These are phyloP conservation scores for Trypanosoma scelopori DNA, from an alignment of 208 protist species.

Conservation along the genomic window DNA sequence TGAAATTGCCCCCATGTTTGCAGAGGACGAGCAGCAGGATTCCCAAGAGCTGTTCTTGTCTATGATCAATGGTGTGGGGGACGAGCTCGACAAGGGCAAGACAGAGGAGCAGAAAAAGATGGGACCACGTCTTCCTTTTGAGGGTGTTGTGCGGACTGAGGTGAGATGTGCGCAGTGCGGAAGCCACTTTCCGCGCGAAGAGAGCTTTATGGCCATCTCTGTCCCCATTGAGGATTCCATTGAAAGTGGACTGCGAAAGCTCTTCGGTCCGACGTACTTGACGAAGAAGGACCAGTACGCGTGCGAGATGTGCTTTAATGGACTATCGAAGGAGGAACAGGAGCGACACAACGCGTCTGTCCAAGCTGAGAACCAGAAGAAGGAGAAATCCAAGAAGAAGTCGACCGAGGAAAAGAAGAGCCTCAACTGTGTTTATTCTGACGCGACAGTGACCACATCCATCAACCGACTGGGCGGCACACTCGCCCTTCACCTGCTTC, in stretches of 20 bases:
- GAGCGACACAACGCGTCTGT: constrained; percentile 61
- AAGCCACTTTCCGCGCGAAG: constrained; percentile 42
- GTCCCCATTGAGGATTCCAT: constrained; percentile 71
- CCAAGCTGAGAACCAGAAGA: constrained; percentile 24
- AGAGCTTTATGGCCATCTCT: constrained; percentile 88
- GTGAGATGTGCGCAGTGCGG: constrained; percentile 63
- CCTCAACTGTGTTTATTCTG: constrained; percentile 69
- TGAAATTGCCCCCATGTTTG: constrained; percentile 56
- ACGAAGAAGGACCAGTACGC: constrained; percentile 74
- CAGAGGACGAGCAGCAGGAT: constrained; percentile 85
- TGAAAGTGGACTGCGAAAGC: constrained; percentile 43
- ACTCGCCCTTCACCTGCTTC: constrained; percentile 76
- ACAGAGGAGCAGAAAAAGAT: constrained; percentile 51
- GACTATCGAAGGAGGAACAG: constrained; percentile 48
- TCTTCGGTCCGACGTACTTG: constrained; percentile 51
- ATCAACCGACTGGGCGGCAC: constrained; percentile 67
- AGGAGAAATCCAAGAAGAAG: constrained; percentile 32
- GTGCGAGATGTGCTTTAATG: constrained; percentile 82
- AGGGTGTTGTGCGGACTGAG: constrained; percentile 59
- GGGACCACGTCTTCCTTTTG: constrained; percentile 59
- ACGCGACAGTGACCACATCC: constrained; percentile 58
- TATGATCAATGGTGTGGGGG: constrained; percentile 80
- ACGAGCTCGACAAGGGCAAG: constrained; percentile 81
- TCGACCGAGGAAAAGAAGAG: constrained; percentile 37
- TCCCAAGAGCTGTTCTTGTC: constrained; percentile 86